These are phyloP conservation scores for Metrosideros polymorpha DNA, from an alignment of 441 rosid species.

Conservation along the genomic window DNA sequence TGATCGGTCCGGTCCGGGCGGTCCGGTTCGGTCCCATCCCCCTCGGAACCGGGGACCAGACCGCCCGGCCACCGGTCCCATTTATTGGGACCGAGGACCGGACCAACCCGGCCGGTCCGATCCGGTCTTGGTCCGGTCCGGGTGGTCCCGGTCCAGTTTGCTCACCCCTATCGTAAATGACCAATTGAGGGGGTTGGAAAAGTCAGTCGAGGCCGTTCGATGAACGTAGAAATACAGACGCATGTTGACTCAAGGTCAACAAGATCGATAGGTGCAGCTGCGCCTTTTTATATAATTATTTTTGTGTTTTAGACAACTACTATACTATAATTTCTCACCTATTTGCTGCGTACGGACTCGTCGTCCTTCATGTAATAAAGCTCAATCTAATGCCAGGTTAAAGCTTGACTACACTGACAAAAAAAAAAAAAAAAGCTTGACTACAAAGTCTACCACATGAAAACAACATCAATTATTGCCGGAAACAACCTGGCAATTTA, in stretches of 20 bases:
- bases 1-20: too few species aligned
- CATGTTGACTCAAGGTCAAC: neutral
- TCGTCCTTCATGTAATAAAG: neutral
- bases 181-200: neutral
- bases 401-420: neutral
- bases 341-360: neutral
- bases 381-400: neutral
- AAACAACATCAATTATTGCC: neutral
- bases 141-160: too few species aligned
- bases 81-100: too few species aligned
- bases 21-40: too few species aligned
- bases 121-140: too few species aligned
- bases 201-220: neutral
- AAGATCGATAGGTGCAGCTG: neutral
- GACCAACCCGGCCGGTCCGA: too few species aligned
- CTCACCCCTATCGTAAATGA: too few species aligned
- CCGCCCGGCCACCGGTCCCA: too few species aligned
- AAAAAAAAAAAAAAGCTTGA: neutral
- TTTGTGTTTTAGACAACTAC: neutral
- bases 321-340: neutral
- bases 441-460: neutral
- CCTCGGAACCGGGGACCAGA: too few species aligned
- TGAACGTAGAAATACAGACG: neutral
- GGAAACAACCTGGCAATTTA: neutral
- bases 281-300: neutral